A percentile compares a stretch with the other conserved stretches of the same genome.
These are phyloP conservation scores for Hemisphaericaspora xylanilytica DNA, from an alignment of 1,139 yeast species.

Conservation along the genomic window DNA sequence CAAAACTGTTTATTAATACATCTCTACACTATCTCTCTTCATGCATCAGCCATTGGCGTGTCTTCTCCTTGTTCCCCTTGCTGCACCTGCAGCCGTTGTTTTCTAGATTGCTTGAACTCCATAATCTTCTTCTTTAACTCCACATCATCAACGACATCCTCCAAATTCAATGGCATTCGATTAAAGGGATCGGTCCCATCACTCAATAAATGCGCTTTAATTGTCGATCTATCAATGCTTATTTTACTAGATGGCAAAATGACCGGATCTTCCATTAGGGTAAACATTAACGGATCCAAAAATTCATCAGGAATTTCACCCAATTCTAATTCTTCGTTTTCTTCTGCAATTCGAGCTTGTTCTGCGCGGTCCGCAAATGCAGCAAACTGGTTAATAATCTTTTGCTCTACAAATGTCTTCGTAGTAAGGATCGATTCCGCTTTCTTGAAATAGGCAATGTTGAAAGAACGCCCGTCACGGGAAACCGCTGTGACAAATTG, in stretches of 20 bases:
- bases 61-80: no score
- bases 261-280: constrained; percentile 95
- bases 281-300: constrained; percentile 93
- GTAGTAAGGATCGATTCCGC: constrained; percentile 67
- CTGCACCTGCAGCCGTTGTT: no score
- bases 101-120: constrained; percentile 3
- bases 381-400: constrained; percentile 49
- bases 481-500: constrained; percentile 80
- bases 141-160: constrained; percentile 63
- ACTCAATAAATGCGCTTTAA: constrained; percentile 88
- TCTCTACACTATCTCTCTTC: no score
- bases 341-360: constrained; percentile 57
- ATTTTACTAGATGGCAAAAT: constrained; percentile 81
- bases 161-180: constrained; percentile 83
- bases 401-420: constrained; percentile 51
- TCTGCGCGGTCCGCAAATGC: constrained; percentile 67
- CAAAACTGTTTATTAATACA: no score
- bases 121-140: constrained; percentile 15
- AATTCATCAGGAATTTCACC: constrained; percentile 97
- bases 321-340: constrained; percentile 78
- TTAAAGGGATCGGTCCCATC: constrained; percentile 98
- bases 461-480: constrained; percentile 85
- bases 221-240: constrained; percentile 84
- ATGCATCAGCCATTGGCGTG: no score
- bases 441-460: constrained; percentile 59